Evolutionary conservation across 108 stramenopile species (phyloP).

Genomic region (Chaetoceros muelleri): DNA sequence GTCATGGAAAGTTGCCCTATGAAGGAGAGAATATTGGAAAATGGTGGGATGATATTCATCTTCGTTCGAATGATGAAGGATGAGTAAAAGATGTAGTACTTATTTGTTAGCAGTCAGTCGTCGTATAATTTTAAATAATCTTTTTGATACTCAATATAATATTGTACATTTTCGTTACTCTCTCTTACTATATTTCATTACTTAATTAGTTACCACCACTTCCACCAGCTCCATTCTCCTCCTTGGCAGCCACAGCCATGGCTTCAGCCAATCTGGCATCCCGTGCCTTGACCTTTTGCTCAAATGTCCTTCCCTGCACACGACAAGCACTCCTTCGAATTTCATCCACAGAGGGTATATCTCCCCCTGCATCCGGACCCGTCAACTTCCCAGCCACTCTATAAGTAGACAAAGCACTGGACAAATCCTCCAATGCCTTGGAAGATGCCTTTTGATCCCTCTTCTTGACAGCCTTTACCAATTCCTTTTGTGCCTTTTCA

Average conservation of each 20-base stretch:
- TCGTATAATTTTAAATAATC: no score
- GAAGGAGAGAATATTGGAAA: neutral
- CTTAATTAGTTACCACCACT: no score
- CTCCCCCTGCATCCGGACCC: constrained; percentile 75
- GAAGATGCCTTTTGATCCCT: constrained; percentile 44
- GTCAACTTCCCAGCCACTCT: constrained; percentile 43
- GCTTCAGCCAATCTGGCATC: constrained; percentile 33
- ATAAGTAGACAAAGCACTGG: constrained; percentile 44
- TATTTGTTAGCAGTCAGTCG: no score
- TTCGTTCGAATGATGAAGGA: no score
- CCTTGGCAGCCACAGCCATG: neutral
- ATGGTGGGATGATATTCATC: neutral
- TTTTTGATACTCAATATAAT: no score
- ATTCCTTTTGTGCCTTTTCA: constrained; percentile 43
- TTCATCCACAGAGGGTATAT: constrained; percentile 81
- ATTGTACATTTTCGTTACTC: no score
- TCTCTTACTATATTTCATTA: no score
- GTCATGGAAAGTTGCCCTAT: neutral
- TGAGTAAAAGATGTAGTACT: no score
- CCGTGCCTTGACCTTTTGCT: constrained; percentile 51
- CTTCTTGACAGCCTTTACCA: constrained; percentile 52
- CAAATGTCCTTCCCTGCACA: constrained; percentile 52
- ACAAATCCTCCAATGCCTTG: constrained; percentile 51
- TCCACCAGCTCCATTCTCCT: no score
- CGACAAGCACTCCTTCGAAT: constrained; percentile 53